Percentiles rank a stretch among this genome's conserved stretches.
Evolutionary conservation across 2,329 filamentous ascomycete genomes (phyloP).

Genomic region (Neonectria punicea): DNA sequence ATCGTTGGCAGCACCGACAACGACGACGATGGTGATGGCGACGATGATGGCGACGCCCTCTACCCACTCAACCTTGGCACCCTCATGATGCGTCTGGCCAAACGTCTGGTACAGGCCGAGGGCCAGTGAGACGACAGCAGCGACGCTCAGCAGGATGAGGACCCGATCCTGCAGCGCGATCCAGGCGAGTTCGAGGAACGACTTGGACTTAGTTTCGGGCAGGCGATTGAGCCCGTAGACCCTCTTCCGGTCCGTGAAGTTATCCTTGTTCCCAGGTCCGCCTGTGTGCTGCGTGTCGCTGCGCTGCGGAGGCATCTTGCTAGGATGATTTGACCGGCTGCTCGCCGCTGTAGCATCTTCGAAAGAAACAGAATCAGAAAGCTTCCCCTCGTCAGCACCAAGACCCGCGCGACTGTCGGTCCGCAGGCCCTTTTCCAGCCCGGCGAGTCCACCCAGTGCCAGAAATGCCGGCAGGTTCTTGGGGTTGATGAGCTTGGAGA

Average conservation of each 20-base stretch:
- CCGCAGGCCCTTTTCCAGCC: conserved; percentile 79
- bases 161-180: conserved; percentile 74
- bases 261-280: no score
- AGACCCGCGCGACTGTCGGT: conserved; percentile 76
- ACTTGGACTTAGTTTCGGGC: conserved; percentile 64
- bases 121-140: conserved; percentile 72
- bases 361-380: no score
- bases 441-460: conserved; percentile 48
- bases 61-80: conserved; percentile 68
- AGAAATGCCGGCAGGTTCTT: background rate
- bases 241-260: no score
- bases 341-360: no score
- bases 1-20: conserved; percentile 73
- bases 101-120: conserved; percentile 76
- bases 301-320: no score
- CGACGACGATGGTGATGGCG: conserved; percentile 72
- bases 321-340: no score
- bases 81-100: conserved; percentile 54
- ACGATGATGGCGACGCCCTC: conserved; percentile 74
- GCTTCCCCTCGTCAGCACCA: conserved; percentile 68
- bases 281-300: no score
- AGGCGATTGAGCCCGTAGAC: no score
- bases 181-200: conserved; percentile 71
- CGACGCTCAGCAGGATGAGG: conserved; percentile 72
- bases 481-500: conserved; percentile 11